These are phyloP conservation scores for Trichoderma asperelloides DNA, from an alignment of 495 filamentous ascomycete species.

Conservation along the genomic window DNA sequence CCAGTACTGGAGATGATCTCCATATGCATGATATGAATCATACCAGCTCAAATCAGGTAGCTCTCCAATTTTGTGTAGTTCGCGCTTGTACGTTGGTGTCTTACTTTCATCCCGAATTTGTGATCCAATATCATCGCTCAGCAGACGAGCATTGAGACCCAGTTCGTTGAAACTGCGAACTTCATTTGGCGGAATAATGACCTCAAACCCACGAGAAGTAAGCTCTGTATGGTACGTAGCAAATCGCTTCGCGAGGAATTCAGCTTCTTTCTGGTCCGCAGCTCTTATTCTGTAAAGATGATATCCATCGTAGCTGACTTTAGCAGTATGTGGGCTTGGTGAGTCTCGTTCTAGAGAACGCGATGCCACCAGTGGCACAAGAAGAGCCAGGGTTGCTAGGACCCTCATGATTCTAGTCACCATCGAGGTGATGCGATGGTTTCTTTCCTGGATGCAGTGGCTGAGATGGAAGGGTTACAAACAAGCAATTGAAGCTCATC, in stretches of 20 bases:
- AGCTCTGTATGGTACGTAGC: neutral
- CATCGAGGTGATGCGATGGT: neutral
- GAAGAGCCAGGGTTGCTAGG: neutral
- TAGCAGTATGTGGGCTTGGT: neutral
- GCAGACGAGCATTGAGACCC: slow-evolving; percentile 24
- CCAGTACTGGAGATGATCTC: slow-evolving; percentile 46
- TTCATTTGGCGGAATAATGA: slow-evolving; percentile 32
- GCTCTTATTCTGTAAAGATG: neutral
- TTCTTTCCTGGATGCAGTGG: neutral
- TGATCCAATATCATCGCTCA: slow-evolving; percentile 38
- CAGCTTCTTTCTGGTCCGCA: neutral
- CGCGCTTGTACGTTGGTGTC: slow-evolving; percentile 18
- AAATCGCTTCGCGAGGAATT: neutral
- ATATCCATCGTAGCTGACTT: slow-evolving; percentile 3
- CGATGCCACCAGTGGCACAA: neutral
- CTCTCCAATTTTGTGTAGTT: neutral
- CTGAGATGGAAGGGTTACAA: neutral
- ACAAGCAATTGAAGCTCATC: neutral
- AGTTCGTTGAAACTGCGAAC: slow-evolving; percentile 25
- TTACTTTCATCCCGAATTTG: slow-evolving; percentile 29
- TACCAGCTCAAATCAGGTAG: slow-evolving; percentile 23
- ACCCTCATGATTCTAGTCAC: neutral
- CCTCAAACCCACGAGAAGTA: slow-evolving; percentile 17
- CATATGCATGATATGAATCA: slow-evolving; percentile 47
- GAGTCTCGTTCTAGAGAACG: neutral